Conservation (phyloP, 202 grass and related monocot genomes). For the Tripidium arundinaceum region DNA sequence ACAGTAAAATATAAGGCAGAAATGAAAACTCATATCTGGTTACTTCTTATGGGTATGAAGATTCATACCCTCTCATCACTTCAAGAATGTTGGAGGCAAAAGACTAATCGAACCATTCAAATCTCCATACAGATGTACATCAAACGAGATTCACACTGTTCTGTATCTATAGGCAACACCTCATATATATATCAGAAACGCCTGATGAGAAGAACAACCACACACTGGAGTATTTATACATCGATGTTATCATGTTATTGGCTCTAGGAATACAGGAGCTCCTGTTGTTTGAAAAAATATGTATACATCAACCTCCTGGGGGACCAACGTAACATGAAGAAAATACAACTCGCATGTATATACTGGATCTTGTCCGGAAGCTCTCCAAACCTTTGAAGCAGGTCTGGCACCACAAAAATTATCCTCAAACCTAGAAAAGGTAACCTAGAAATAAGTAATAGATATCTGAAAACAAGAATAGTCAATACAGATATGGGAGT, state of each 20-base stretch:
- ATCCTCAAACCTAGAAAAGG: not conserved
- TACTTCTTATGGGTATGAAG: not conserved
- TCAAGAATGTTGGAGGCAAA: not conserved
- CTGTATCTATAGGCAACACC: not conserved
- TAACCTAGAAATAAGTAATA: not conserved
- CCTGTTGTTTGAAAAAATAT: not conserved
- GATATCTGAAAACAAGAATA: not conserved
- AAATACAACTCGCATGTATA: not conserved
- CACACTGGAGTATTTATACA: not conserved
- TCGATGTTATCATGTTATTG: not conserved
- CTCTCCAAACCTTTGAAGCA: not conserved
- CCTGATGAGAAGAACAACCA: not conserved
- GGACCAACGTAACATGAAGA: not conserved
- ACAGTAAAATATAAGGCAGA: not conserved
- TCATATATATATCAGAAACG: not conserved
- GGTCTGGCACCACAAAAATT: not conserved
- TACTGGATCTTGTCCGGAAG: conserved; percentile 12
- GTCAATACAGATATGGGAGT: not conserved
- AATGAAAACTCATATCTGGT: not conserved
- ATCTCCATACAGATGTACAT: not conserved
- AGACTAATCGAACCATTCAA: not conserved
- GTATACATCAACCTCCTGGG: not conserved
- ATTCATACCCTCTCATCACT: not conserved
- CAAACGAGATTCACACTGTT: not conserved
- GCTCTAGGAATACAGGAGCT: not conserved